Conservation (phyloP, 202 grass and related monocot genomes). For the Digitaria exilis region DNA sequence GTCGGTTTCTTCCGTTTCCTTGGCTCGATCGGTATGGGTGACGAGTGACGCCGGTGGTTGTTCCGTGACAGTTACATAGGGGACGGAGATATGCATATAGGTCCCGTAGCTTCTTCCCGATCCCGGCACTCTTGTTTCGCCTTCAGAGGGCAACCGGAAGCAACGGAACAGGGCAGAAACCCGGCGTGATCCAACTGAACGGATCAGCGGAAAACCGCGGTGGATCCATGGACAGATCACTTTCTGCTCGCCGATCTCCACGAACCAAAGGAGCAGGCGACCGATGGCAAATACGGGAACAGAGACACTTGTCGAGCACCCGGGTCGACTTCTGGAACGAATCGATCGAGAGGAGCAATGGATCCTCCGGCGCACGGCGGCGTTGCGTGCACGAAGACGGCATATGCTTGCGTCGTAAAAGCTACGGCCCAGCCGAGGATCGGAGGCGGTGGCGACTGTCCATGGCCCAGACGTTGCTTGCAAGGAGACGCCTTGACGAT, state of each 20-base stretch:
- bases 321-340: background rate
- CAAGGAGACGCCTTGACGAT: background rate
- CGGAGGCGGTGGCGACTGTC: background rate
- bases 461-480: background rate
- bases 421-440: background rate
- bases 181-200: background rate
- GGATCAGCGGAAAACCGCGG: background rate
- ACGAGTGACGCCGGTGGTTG: background rate
- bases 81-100: background rate
- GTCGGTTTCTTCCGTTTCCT: background rate
- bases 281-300: background rate
- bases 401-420: background rate
- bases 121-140: background rate
- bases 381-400: background rate
- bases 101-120: background rate
- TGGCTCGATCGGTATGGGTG: background rate
- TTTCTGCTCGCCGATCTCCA: background rate
- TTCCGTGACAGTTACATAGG: slow-evolving; percentile 8
- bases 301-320: background rate
- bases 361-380: background rate
- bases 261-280: background rate
- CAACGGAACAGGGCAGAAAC: background rate
- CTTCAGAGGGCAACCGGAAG: background rate
- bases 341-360: background rate
- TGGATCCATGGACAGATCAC: background rate